Conservation (phyloP, 192 early-diverging fungal genomes). For the Dissophora globulifera region DNA sequence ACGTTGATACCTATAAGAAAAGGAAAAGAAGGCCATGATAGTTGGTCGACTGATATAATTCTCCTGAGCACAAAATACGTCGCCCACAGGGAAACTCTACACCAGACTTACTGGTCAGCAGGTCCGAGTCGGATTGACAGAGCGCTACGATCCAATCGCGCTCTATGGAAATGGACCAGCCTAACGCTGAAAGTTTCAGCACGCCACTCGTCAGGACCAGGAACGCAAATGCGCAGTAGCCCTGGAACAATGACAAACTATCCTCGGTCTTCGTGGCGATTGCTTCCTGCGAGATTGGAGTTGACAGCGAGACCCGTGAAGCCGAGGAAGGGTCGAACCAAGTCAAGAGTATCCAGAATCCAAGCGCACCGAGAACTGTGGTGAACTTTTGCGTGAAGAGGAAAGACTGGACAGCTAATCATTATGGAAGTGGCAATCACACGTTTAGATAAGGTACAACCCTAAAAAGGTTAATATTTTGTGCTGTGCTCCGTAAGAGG, state of each 20-base stretch:
- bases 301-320: neutral
- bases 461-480: too few relatives aligned
- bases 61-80: neutral
- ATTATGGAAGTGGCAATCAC: neutral
- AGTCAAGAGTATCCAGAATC: conserved; percentile 47
- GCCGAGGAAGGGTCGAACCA: conserved; percentile 36
- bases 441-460: conserved; percentile 16
- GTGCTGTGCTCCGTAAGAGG: too few relatives aligned
- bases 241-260: conserved; percentile 12
- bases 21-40: neutral
- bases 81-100: neutral
- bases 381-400: conserved; percentile 34
- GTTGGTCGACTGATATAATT: neutral
- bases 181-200: conserved; percentile 36
- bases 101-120: conserved; percentile 25
- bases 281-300: neutral
- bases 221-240: conserved; percentile 20
- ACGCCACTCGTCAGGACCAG: conserved; percentile 33
- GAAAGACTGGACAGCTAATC: conserved; percentile 28
- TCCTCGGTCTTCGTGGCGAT: neutral
- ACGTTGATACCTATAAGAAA: conserved; percentile 36
- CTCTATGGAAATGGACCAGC: conserved; percentile 51
- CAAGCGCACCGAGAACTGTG: conserved; percentile 32
- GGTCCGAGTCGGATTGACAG: conserved; percentile 30
- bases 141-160: conserved; percentile 49